phyloP scores from a whole-genome alignment of 108 stramenopile species.

The Asterionellopsis glacialis region DNA sequence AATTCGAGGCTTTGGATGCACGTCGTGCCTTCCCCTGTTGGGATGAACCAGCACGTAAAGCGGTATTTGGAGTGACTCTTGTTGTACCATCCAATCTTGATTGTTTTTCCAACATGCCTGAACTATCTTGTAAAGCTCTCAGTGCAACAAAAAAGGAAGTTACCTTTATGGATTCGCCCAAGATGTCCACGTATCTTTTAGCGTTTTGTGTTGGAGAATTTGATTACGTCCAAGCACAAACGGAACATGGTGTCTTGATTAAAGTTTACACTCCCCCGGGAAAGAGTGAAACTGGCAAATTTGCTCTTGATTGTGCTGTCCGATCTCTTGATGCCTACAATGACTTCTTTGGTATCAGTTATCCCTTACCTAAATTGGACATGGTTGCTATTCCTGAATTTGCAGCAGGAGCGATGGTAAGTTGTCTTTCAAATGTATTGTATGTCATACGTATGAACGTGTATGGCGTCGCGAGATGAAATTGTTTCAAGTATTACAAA shows the following conservation, averaged over 20 bases:
- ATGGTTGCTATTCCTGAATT: constrained; percentile 95
- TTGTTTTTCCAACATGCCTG: constrained; percentile 96
- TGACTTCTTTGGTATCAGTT: constrained; percentile 80
- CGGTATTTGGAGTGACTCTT: constrained; percentile 81
- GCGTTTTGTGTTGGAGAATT: constrained; percentile 93
- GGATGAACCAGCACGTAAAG: constrained; percentile 97
- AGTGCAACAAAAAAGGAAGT: constrained; percentile 49
- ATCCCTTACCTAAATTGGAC: constrained; percentile 95
- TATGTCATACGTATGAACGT: background rate
- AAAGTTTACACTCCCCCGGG: constrained; percentile 93
- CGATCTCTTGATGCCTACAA: constrained; percentile 84
- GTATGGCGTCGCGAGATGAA: too few species aligned
- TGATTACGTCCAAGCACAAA: constrained; percentile 68
- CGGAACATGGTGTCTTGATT: constrained; percentile 76
- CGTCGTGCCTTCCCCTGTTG: constrained; percentile 93
- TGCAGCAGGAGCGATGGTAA: constrained; percentile 97
- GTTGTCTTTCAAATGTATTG: constrained; percentile 67
- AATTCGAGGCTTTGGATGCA: constrained; percentile 96
- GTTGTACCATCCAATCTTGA: constrained; percentile 70
- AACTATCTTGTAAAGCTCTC: constrained; percentile 47
- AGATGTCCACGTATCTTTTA: constrained; percentile 93
- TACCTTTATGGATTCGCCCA: constrained; percentile 76
- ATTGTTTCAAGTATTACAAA: too few species aligned
- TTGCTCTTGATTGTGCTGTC: constrained; percentile 83
- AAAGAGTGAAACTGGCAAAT: constrained; percentile 67